These are phyloP conservation scores for Hymenotorrendiella dingleyae DNA, from an alignment of 2,329 filamentous ascomycete genomes.

Conservation along the genomic window DNA sequence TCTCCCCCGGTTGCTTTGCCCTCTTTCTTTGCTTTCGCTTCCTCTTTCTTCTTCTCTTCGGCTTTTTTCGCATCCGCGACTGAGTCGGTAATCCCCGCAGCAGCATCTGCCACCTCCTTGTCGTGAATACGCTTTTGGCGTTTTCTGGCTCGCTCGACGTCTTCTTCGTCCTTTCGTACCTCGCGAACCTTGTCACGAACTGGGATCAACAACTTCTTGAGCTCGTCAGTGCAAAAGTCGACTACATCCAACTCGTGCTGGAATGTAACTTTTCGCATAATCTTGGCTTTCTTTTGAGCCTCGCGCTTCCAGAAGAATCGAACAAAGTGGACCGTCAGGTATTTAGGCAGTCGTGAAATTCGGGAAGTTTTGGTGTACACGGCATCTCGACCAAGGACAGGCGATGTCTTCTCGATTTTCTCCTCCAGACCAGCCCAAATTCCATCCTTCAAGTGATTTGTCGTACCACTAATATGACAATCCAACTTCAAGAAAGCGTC, in stretches of 20 bases:
- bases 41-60: conserved; percentile 42
- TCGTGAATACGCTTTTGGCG: conserved; percentile 67
- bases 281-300: conserved; percentile 97
- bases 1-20: conserved; percentile 55
- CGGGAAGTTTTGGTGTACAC: conserved; percentile 86
- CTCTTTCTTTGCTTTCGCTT: conserved; percentile 39
- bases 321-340: conserved; percentile 94
- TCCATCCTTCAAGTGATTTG: conserved; percentile 87
- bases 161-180: conserved; percentile 89
- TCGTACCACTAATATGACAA: conserved; percentile 85
- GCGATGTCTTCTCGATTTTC: conserved; percentile 85
- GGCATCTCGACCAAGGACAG: conserved; percentile 69
- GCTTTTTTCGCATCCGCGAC: conserved; percentile 36
- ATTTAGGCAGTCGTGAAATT: conserved; percentile 86
- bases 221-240: conserved; percentile 90
- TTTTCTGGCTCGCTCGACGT: conserved; percentile 87
- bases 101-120: conserved; percentile 42
- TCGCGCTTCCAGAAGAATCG: conserved; percentile 97
- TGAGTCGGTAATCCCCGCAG: conserved; percentile 41
- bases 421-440: conserved; percentile 77
- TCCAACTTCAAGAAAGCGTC: conserved; percentile 89
- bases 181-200: conserved; percentile 96
- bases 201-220: conserved; percentile 76
- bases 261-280: conserved; percentile 98
- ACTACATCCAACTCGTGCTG: conserved; percentile 87